Base-by-base conservation (phyloP, 805 yeast genomes). In the Myxozyma nipponensis region DNA sequence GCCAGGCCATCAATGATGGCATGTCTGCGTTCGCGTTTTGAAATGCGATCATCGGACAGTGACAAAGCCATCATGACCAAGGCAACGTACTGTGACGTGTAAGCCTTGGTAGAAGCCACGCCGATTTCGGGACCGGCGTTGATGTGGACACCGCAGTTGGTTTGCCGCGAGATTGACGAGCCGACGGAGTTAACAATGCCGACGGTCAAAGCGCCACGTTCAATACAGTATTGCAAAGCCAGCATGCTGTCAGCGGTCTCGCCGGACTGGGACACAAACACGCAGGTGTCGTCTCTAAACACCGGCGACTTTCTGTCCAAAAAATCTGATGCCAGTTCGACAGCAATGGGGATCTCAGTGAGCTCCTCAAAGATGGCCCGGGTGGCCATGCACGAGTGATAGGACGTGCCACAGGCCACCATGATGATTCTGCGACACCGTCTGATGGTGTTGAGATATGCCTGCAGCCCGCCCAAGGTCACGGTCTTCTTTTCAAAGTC, bases 41-140 rank as follows among this genome's bases (percentile, higher is more conserved):
- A 85, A 44, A 88, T 77, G 52, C 91, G 80, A 69, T 93, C 98
- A 64, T 89, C 95, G 9, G 97, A 86, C 57, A 93, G 77, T n/a
- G 91, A 87, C 47, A 93, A 77, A 0, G 98, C 98, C 73, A 93
- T 78, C 97, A 93, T 88, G 3, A 91, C 97, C 58, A 93, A 75
- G 0, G 98, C 98, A 69, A 95, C 90, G 70, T 82, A 93, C 70
- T 93, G 99, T 9, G 99, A 93, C 5, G 99, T 93, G 75, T 93
- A 93, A 25, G 98, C 98, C 73, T 93, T 93, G 42, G 99, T 93
- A 10, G 97, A 89, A 9, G 99, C 99, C 61, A 93, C 99, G 70
- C 98, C 98, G 58, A 93, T 93, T 73, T 93, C 99, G 41, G 98
- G 98, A 59, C 99, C 99, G 43, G 98, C 98, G 67, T 93, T 93